Evolutionary conservation across 306 rosid genomes (phyloP).

Genomic region (Medicago arabica): DNA sequence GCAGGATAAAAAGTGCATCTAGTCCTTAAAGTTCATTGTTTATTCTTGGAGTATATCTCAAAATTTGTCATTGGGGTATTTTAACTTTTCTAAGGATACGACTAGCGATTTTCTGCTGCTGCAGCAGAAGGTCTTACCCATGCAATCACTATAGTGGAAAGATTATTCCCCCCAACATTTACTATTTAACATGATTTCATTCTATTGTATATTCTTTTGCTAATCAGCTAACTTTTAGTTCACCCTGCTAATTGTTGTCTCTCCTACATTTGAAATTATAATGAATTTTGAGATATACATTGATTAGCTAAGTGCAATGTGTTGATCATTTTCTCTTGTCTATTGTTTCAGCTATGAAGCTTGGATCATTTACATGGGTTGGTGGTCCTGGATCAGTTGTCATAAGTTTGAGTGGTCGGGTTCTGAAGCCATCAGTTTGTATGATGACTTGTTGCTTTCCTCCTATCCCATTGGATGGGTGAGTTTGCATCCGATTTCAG

Average conservation of each 20-base stretch:
- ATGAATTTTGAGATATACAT: constrained; percentile 8
- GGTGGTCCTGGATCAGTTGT: constrained; percentile 99
- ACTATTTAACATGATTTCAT: constrained; percentile 26
- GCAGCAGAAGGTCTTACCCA: constrained; percentile 4
- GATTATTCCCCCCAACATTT: not conserved
- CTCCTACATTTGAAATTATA: too few relatives aligned
- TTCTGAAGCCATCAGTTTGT: constrained; percentile 81
- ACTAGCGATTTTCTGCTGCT: constrained; percentile 3
- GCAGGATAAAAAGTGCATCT: not conserved
- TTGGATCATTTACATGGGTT: constrained; percentile 98
- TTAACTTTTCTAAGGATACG: constrained; percentile 9
- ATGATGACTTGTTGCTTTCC: constrained; percentile 93
- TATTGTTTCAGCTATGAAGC: constrained; percentile 86
- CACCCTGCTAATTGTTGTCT: constrained; percentile 33
- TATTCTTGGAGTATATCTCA: not conserved
- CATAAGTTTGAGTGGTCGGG: constrained; percentile 84
- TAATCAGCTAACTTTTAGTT: constrained; percentile 5
- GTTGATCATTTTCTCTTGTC: constrained; percentile 33
- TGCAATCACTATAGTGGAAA: constrained; percentile 31
- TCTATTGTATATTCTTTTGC: constrained; percentile 8
- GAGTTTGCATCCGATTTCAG: constrained; percentile 52
- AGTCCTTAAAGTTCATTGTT: constrained; percentile 26
- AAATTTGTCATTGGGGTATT: constrained; percentile 16
- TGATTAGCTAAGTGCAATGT: constrained; percentile 3
- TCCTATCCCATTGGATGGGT: constrained; percentile 95